Evolutionary conservation across 306 rosid species (phyloP).

Genomic region (Prosopis cineraria): DNA sequence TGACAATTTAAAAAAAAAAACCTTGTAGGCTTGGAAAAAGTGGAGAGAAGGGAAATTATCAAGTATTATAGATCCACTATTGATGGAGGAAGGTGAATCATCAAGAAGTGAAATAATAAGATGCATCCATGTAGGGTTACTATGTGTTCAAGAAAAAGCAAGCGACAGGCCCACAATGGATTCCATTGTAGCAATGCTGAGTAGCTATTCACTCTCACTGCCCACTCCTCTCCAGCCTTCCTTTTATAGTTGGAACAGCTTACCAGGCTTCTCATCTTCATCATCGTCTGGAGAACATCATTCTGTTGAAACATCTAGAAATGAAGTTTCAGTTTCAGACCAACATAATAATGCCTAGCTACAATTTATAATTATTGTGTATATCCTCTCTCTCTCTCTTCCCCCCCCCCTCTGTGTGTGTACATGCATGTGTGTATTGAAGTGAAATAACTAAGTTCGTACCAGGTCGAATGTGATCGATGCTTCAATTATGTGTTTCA

Average conservation of each 20-base stretch:
- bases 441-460: too few species aligned
- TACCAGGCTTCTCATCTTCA: not conserved
- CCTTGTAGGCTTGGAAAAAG: conserved; percentile 39
- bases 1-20: too few species aligned
- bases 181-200: conserved; percentile 30
- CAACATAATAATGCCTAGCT: too few species aligned
- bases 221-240: not conserved
- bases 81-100: too few species aligned
- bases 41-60: conserved; percentile 35
- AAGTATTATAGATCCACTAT: conserved; percentile 28
- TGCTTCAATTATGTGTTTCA: too few species aligned
- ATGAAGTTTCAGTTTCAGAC: not conserved
- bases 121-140: conserved; percentile 46
- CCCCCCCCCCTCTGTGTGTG: too few species aligned
- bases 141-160: not conserved
- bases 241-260: not conserved
- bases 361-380: too few species aligned
- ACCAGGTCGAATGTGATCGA: too few species aligned
- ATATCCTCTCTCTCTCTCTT: too few species aligned
- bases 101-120: conserved; percentile 22
- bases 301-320: not conserved
- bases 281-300: not conserved
- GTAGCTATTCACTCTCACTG: conserved; percentile 13
- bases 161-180: conserved; percentile 42
- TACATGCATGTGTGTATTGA: too few species aligned